Conservation (phyloP, 23 red algal species). For the Gracilaria domingensis region DNA sequence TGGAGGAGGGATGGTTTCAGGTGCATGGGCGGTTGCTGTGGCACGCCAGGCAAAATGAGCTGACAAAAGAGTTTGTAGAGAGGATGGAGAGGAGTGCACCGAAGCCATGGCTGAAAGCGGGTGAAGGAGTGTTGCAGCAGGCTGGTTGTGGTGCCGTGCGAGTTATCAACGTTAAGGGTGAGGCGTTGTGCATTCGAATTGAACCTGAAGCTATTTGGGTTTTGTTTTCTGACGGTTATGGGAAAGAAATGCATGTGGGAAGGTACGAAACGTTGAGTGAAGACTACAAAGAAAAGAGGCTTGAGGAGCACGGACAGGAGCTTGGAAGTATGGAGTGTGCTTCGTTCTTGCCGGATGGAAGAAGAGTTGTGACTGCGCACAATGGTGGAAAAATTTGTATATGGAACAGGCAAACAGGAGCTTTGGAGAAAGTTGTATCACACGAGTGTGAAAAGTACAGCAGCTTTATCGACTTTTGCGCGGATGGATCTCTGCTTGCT, state of each 20-base stretch:
- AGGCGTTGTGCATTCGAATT: too few relatives aligned
- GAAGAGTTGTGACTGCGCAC: conserved; percentile 12
- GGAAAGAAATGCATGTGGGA: too few relatives aligned
- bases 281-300: conserved; percentile 1
- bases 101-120: not conserved
- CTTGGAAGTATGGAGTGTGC: not conserved
- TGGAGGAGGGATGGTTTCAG: conserved; percentile 1
- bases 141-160: not conserved
- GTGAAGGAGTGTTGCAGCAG: not conserved
- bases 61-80: not conserved
- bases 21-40: not conserved
- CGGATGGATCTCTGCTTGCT: too few relatives aligned
- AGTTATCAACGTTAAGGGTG: too few relatives aligned
- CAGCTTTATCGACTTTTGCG: not conserved
- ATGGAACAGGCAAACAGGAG: conserved; percentile 15
- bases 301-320: not conserved
- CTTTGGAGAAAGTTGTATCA: not conserved
- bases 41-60: not conserved
- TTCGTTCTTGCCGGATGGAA: not conserved
- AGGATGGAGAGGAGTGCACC: conserved; percentile 4
- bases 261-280: not conserved
- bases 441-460: conserved; percentile 1
- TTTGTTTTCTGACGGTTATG: too few relatives aligned
- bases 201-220: too few relatives aligned
- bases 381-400: not conserved